Evolutionary conservation across 495 filamentous ascomycete genomes (phyloP).

Genomic region (Tuber aestivum): DNA sequence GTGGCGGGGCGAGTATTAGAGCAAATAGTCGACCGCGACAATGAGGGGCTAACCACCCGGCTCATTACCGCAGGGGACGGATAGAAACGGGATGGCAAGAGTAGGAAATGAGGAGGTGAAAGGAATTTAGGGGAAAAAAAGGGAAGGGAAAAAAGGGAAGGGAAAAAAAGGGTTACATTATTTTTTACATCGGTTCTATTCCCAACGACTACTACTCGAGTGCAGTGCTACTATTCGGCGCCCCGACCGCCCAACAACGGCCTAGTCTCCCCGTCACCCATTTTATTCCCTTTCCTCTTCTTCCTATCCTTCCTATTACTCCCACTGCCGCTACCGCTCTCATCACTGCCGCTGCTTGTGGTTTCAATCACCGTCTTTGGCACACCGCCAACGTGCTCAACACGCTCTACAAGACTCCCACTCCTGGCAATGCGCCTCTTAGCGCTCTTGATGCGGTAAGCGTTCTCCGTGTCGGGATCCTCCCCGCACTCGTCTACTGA

Average conservation of each 20-base stretch:
- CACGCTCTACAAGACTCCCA: constrained; percentile 40
- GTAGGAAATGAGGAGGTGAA: too few relatives aligned
- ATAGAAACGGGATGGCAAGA: too few relatives aligned
- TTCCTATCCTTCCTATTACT: not conserved
- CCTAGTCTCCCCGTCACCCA: constrained; percentile 17
- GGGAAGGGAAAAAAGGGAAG: not conserved
- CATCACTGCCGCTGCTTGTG: constrained; percentile 34
- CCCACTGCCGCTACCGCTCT: not conserved
- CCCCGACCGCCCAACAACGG: constrained; percentile 19
- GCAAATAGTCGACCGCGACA: too few relatives aligned
- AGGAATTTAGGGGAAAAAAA: too few relatives aligned
- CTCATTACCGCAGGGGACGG: too few relatives aligned
- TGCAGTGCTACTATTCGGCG: not conserved
- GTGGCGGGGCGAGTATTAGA: too few relatives aligned
- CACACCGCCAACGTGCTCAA: constrained; percentile 31
- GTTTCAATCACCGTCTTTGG: constrained; percentile 43
- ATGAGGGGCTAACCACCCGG: too few relatives aligned
- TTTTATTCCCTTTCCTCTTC: not conserved
- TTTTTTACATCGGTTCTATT: constrained; percentile 1
- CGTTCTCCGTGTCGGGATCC: not conserved
- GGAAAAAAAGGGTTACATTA: not conserved
- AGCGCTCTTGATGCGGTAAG: not conserved
- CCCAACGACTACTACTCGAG: not conserved
- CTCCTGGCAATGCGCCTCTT: constrained; percentile 33
- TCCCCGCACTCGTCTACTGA: not conserved